Conservation (phyloP, 805 yeast genomes). For the Saturnispora galanensis region DNA sequence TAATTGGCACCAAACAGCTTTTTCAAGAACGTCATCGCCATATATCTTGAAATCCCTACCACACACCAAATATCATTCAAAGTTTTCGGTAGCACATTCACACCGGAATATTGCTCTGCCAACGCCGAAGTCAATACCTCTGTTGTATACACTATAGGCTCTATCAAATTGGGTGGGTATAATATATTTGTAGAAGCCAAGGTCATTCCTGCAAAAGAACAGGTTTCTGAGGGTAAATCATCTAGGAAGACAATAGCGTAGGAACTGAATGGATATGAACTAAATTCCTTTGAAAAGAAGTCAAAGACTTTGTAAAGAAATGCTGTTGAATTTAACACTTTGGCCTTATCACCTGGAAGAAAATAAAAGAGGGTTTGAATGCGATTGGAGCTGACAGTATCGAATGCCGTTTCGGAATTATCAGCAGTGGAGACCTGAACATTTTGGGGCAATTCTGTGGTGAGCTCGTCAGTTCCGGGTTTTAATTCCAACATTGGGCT, state of each 20-base stretch:
- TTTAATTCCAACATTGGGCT: slow-evolving; percentile 42
- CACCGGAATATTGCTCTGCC: slow-evolving; percentile 89
- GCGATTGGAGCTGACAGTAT: slow-evolving; percentile 21
- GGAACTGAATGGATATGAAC: slow-evolving; percentile 85
- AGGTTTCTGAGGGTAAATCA: slow-evolving; percentile 37
- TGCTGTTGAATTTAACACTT: slow-evolving; percentile 62
- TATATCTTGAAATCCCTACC: slow-evolving; percentile 72
- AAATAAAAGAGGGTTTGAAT: slow-evolving; percentile 56
- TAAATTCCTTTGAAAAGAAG: slow-evolving; percentile 76
- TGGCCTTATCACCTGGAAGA: slow-evolving; percentile 45
- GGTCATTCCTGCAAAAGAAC: slow-evolving; percentile 68
- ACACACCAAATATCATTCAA: slow-evolving; percentile 85
- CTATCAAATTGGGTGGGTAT: slow-evolving; percentile 66
- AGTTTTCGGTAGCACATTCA: slow-evolving; percentile 73
- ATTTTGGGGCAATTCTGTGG: slow-evolving; percentile 13
- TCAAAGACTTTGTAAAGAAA: slow-evolving; percentile 74
- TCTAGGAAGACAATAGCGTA: slow-evolving; percentile 69
- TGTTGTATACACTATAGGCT: slow-evolving; percentile 64
- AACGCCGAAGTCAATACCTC: slow-evolving; percentile 59
- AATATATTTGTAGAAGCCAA: slow-evolving; percentile 50
- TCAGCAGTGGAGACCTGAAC: slow-evolving; percentile 25
- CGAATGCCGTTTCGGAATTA: slow-evolving; percentile 12
- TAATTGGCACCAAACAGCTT: slow-evolving; percentile 78
- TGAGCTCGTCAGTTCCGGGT: slow-evolving; percentile 20
- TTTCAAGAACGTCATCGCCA: slow-evolving; percentile 64